Base-by-base conservation (phyloP, 805 yeast species). In the Ogataea nitratoaversa region DNA sequence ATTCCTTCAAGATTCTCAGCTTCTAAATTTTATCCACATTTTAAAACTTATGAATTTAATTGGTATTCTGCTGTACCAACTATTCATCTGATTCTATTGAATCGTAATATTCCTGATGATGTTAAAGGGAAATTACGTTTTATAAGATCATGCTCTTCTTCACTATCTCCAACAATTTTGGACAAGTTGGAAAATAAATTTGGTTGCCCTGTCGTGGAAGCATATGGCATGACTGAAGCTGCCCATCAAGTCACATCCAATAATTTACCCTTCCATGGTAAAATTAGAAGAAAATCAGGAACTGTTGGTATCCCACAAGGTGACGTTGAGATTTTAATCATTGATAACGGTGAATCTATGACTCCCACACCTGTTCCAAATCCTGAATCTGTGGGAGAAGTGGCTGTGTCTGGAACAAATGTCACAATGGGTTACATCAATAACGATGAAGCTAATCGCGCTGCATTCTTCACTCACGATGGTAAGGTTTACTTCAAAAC, bases 21-120 rank as follows among this genome's bases (percentile, higher is more conserved):
- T 3, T 59, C 65, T 23, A 59, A 53, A 13, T 82, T 82, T 60
- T 82, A 87, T 84, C 42, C 57, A 8, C 79, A 82, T 40, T 82
- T 77, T 50, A 60, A 63, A 38, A 48, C 50, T 7, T 66, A 70
- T 55, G 50, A 61, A 6, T 82, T 84, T 38, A 79, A 65, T 42
- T 82, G 90, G 90, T 82, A 80, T 59, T 77, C 85, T 38, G 84
- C 86, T 8, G 90, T 82, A 5, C 89, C 90, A 34, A 82, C 90
- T 0, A 82, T 82, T 45, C 87, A 83, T 60, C 73, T 77, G 62
- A 82, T 82, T 47, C 59, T 82, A 54, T 60, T 82, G 42, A 76
- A 74, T 52, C 63, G 70, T 27, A 65, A 68, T 32, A 54, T 67
- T 38, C 88, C 88, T 46, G 4, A 70, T 66, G 32, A 48, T 72